Evolutionary conservation across 2,329 filamentous ascomycete genomes (phyloP), one percentile per base, ranked within the genome.

Genomic region (Beauveria caledonica): DNA sequence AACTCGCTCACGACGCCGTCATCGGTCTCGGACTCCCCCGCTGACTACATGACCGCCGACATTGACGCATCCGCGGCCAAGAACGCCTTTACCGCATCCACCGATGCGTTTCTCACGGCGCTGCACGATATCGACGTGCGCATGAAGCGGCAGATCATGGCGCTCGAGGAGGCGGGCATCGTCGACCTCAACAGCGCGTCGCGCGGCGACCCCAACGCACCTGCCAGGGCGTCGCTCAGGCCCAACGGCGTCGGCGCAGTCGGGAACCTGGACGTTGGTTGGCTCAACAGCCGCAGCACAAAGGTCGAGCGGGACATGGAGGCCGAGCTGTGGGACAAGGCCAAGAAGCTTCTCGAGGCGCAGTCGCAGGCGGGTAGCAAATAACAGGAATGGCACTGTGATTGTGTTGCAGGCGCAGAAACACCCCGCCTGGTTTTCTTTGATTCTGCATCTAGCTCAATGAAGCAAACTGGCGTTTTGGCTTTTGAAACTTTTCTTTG

Each of bases 301-400:
- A 87, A 87, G 64, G 89, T 95, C 23, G 90, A 90, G 60, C 84
- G 86, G 67, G 88, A 90, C 64, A 94, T 93, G 80, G 91, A 95
- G 69, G 83, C 84, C 2, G 90, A 97, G 74, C 76, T 96, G 49
- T 88, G 93, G 85, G 80, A 63, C 6, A 74, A 72, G 58, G 73
- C 73, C 15, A 72, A 71, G 60, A 68, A 66, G 11, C 70, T 76
- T 27, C 63, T 78, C 49, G 70, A 76, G 62, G 70, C 68, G 60
- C 64, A 27, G 25, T 27, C 23, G 25, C 46, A 13, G 13, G 15
- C 23, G 4, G 10, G 46, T 25, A 49, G 11, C 21, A 46, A 23
- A 17, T 21, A 23, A 27, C n/a, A 15, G 33, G 5, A 36, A 36
- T 36, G 33, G 33, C 11, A 36, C 33, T 15, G 5, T 6, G 1